Evolutionary conservation across 129 eudicot genomes (phyloP).

Genomic region (Ambrosia trifida): DNA sequence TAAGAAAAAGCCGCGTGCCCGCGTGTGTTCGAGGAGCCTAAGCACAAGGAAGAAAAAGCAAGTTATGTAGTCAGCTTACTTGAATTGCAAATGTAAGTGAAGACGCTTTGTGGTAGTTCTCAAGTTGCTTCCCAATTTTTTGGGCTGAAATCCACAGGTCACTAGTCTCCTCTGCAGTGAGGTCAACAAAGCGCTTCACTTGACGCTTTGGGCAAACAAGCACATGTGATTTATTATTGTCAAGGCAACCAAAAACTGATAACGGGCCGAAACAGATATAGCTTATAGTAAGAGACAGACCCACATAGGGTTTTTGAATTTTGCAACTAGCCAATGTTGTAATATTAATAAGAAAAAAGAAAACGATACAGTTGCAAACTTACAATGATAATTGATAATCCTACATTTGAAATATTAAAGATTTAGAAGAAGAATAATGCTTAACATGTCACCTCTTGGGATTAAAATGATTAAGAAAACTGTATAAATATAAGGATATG

Average conservation of each 20-base stretch:
- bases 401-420: too few relatives aligned
- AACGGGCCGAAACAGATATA: not conserved
- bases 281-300: not conserved
- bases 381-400: too few relatives aligned
- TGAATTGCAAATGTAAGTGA: slow-evolving; percentile 58
- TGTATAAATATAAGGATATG: slow-evolving; percentile 60
- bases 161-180: slow-evolving; percentile 70
- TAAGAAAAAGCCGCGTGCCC: too few relatives aligned
- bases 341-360: too few relatives aligned
- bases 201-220: slow-evolving; percentile 96
- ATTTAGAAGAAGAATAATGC: too few relatives aligned
- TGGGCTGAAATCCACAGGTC: slow-evolving; percentile 90
- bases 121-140: slow-evolving; percentile 75
- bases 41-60: not conserved
- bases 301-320: not conserved
- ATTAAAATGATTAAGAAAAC: too few relatives aligned
- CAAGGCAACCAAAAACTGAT: slow-evolving; percentile 51
- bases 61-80: not conserved
- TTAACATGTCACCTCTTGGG: not conserved
- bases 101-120: slow-evolving; percentile 82
- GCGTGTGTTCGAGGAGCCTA: not conserved
- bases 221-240: slow-evolving; percentile 61
- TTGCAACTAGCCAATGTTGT: not conserved
- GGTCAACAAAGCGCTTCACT: slow-evolving; percentile 87
- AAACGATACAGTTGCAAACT: too few relatives aligned